Base-by-base conservation (phyloP, 1,284 basidiomycete species). In the Marasmius fiardii region DNA sequence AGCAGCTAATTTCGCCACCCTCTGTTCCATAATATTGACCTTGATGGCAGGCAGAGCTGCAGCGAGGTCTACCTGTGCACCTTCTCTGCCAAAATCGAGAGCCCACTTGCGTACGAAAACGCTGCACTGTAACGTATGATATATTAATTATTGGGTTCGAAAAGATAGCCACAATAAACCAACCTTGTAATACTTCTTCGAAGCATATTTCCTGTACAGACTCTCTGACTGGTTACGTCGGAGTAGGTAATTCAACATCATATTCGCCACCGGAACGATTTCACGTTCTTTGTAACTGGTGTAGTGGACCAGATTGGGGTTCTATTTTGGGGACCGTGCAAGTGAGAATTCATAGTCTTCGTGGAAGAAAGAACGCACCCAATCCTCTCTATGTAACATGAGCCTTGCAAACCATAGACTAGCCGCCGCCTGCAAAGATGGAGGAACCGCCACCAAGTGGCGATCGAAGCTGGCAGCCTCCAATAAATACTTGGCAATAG, bases 221-320 rank as follows among this genome's bases (percentile, higher is more conserved):
- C 83, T 85, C 43, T 90, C 82, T 14, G 37, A 52, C 14, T 43
- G 43, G 1, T 26, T 18, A 8, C 77, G 77, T 52, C 81, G 66
- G 5, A 83, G 80, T 60, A 95, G 75, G 69, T 92, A 95, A 72
- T 94, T 91, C 59, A 97, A 68, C 88, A 97, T 94, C 63, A 93
- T 68, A 72, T 93, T 93, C 2, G 92, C 95, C 0, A 86, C 89
- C 0, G 90, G 88, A 26, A 95, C 74, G 52, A 97, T 70, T 56
- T 91, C 88, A 45, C 83, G 82, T 71, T 95, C 91, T 4, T 88
- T 76, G 71, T 95, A 97, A 14, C 86, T 85, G 1, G 92, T 93
- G 71, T 95, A 97, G 71, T 95, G 92, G 1, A 89, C 86, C 57
- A 94, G 70, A 71, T 95, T 74, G 5, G 69, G 63, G 23, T 72